Base-by-base conservation (phyloP, 352 stramenopile species). In the Globisporangium canariense region DNA sequence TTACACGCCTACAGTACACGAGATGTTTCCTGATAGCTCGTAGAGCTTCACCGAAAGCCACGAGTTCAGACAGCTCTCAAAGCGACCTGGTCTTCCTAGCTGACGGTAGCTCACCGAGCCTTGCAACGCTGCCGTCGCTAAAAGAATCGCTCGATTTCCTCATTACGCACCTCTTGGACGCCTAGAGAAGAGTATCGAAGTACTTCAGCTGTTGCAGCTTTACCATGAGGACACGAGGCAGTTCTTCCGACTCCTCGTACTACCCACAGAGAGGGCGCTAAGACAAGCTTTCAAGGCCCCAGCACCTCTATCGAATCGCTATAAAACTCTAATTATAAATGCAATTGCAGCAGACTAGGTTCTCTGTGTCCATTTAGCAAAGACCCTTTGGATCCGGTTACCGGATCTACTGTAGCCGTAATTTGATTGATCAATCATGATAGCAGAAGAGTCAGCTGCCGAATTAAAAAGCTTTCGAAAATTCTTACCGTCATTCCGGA, bases 71-170 rank as follows among this genome's bases (percentile, higher is more conserved):
- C 25, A 28, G 25, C 38, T 45, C 38, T 16, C 38, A 45, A 13
- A 13, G 16, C 10, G 38, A 45, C 10, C 38, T 45, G 38, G 38
- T 45, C 38, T 45, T 45, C 10, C 11, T 13, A 16, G 16, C 9
- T 16, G 43, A 49, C 14, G 43, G 13, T 22, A 49, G 14, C 43
- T 49, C 43, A 4, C 6, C 25, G 25, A 28, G 25, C 25, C 25
- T 28, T 28, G 25, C 25, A 28, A 28, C 13, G 43, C 16, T 49
- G 4, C 68, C 68, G 18, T 62, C 70, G 38, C 20, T 76, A 10
- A 64, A 76, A 32, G 70, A 76, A 36, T 71, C 70, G 22, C 63
- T 76, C 16, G 70, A 76, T 49, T 76, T 71, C 52, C 70, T 76
- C 47, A 64, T 76, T 46, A 38, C 41, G 32, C 55, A 36, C n/a